These are phyloP conservation scores for Xylaria longipes DNA, from an alignment of 495 filamentous ascomycete species.

Conservation along the genomic window DNA sequence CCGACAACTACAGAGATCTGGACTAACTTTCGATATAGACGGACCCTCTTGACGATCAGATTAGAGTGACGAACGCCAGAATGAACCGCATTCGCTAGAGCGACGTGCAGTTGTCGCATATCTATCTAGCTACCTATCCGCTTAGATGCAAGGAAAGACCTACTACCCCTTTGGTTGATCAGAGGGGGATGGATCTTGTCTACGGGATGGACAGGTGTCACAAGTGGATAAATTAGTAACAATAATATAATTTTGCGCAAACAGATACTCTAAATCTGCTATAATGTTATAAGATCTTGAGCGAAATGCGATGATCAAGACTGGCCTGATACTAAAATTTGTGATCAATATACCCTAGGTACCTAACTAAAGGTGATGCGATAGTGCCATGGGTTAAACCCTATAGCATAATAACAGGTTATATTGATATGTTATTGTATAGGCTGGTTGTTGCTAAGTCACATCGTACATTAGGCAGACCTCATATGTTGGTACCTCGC, in stretches of 20 bases:
- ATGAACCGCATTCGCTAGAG: slow-evolving; percentile 29
- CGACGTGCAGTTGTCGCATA: neutral
- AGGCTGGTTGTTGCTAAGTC: no score
- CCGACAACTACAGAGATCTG: neutral
- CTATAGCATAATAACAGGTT: neutral
- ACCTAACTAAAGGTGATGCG: neutral
- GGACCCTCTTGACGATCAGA: slow-evolving; percentile 41
- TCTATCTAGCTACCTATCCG: neutral
- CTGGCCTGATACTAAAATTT: no score
- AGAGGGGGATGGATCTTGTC: slow-evolving; percentile 3
- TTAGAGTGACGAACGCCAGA: slow-evolving; percentile 33
- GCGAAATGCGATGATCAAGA: neutral
- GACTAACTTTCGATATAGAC: slow-evolving; percentile 39
- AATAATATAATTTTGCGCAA: neutral
- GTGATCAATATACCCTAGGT: neutral
- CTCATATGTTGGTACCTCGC: neutral
- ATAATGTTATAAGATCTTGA: neutral
- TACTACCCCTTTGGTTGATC: neutral
- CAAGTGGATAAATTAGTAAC: slow-evolving; percentile 18
- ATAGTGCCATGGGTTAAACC: neutral
- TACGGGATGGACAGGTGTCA: slow-evolving; percentile 5
- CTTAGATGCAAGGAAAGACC: neutral
- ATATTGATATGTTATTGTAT: neutral
- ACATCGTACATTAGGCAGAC: neutral
- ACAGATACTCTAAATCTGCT: neutral